Evolutionary conservation across 2,329 filamentous ascomycete genomes (phyloP), one percentile per base, ranked within the genome.

Genomic region (Xylariales sp.): DNA sequence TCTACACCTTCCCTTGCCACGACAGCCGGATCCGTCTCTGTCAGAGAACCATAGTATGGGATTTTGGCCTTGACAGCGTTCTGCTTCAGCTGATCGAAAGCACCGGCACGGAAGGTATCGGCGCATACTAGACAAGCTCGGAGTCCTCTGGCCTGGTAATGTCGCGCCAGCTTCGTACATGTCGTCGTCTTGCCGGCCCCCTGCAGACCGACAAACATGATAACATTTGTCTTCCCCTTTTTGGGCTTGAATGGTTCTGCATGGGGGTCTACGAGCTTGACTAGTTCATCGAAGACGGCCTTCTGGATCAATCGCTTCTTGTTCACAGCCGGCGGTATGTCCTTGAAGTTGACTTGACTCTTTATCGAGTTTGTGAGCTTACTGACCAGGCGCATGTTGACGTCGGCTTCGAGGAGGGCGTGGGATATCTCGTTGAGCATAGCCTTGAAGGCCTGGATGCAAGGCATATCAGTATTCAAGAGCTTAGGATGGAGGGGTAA

Each of bases 31-130:
- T 98, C 93, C 6, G 90, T 96, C 69, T 98, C 89, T 3, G 91
- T 98, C 50, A 98, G 73, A 43, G 88, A 95, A 56, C 93, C 93
- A 62, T 94, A 98, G 75, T 98, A 98, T 8, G 93, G 93, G 39
- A 98, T 97, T 71, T 97, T 97, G 38, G 93, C 93, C 65, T 97
- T 98, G 24, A 89, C 97, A 2, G 93, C 93, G 62, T 98, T 98
- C 69, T 98, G 93, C 70, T 97, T 97, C 63, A 98, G 66, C 70
- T 98, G 93, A 61, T 98, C 93, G 54, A 98, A 98, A 31, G 93
- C 93, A 73, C 93, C 93, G 24, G 93, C 93, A 69, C 93, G 87
- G 74, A 98, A 98, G 19, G 93, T 98, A 67, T 98, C 93, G 37
- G 93, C 93, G 69, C 93, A 98, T 24, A 98, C 93, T 42, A 98